Evolutionary conservation across 768 basidiomycete species (phyloP).

Genomic region (Porpolomopsis calyptriformis): DNA sequence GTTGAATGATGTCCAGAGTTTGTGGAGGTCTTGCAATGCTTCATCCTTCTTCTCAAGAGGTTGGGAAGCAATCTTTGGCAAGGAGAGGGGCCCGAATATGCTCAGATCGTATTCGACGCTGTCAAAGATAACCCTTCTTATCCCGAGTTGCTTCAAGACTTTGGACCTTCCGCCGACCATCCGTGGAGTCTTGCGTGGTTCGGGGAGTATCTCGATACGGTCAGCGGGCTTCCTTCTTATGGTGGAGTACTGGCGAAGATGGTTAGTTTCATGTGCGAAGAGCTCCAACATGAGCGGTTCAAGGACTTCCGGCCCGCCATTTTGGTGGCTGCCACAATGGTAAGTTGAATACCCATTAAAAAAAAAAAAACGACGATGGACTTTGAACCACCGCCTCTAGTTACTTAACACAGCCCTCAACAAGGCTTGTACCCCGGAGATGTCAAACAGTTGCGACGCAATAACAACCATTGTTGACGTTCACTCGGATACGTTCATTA

Average conservation of each 20-base stretch:
- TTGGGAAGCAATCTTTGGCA: slow-evolving; percentile 54
- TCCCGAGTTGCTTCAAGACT: slow-evolving; percentile 31
- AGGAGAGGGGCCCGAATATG: slow-evolving; percentile 59
- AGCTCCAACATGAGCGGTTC: slow-evolving; percentile 72
- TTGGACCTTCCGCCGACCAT: slow-evolving; percentile 21
- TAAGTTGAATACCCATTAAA: slow-evolving; percentile 32
- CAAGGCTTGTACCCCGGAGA: slow-evolving; percentile 14
- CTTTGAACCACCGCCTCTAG: slow-evolving; percentile 14
- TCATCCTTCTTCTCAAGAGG: slow-evolving; percentile 50
- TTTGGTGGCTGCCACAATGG: slow-evolving; percentile 51
- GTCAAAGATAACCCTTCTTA: slow-evolving; percentile 70
- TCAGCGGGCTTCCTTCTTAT: slow-evolving; percentile 38
- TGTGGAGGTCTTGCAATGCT: slow-evolving; percentile 42
- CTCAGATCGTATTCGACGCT: slow-evolving; percentile 69
- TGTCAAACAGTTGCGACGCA: slow-evolving; percentile 13
- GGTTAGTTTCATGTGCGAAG: slow-evolving; percentile 65
- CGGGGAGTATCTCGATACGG: slow-evolving; percentile 47
- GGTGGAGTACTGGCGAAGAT: slow-evolving; percentile 65
- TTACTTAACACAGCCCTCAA: slow-evolving; percentile 23
- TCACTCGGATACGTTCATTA: slow-evolving; percentile 28
- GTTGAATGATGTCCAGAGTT: slow-evolving; percentile 39
- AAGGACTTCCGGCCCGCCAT: slow-evolving; percentile 45
- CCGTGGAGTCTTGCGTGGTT: slow-evolving; percentile 57
- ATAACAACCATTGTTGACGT: slow-evolving; percentile 27
- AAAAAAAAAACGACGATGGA: not conserved